These are phyloP conservation scores for Barnettozyma siamensis DNA, from an alignment of 805 yeast genomes.

Conservation along the genomic window DNA sequence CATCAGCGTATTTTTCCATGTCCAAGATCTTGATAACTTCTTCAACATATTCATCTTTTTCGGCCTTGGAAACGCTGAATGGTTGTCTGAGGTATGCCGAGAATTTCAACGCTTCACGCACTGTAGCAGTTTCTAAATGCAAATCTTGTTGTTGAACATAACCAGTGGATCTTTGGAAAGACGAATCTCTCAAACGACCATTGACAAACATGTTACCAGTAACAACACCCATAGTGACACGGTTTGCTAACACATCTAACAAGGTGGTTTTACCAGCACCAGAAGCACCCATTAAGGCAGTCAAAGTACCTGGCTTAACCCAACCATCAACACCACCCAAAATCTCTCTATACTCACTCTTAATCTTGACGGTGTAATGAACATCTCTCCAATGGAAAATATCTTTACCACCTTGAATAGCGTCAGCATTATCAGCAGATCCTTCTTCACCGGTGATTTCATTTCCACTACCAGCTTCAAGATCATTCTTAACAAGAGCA, in stretches of 20 bases:
- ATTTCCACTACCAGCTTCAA: constrained; percentile 24
- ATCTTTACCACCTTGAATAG: constrained; percentile 34
- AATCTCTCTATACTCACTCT: constrained; percentile 53
- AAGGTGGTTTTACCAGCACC: constrained; percentile 82
- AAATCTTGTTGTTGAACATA: constrained; percentile 76
- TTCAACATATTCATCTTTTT: constrained; percentile 62
- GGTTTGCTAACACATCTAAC: constrained; percentile 62
- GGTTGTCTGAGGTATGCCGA: constrained; percentile 69
- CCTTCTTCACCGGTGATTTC: constrained; percentile 21
- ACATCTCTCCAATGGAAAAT: constrained; percentile 77
- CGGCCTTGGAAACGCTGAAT: constrained; percentile 39
- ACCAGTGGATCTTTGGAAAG: constrained; percentile 50
- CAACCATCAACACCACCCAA: constrained; percentile 68
- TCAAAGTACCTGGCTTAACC: constrained; percentile 78
- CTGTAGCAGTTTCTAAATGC: constrained; percentile 60
- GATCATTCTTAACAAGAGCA: constrained; percentile 23
- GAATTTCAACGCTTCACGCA: constrained; percentile 66
- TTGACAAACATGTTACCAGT: constrained; percentile 63
- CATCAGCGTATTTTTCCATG: constrained; percentile 61
- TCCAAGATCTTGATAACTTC: constrained; percentile 57
- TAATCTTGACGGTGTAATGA: constrained; percentile 62
- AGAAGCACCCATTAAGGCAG: constrained; percentile 73
- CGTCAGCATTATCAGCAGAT: constrained; percentile 20
- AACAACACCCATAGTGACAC: constrained; percentile 65
- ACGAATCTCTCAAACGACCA: constrained; percentile 51